Conservation (phyloP, 208 protist species). For the Leishmania arabica region DNA sequence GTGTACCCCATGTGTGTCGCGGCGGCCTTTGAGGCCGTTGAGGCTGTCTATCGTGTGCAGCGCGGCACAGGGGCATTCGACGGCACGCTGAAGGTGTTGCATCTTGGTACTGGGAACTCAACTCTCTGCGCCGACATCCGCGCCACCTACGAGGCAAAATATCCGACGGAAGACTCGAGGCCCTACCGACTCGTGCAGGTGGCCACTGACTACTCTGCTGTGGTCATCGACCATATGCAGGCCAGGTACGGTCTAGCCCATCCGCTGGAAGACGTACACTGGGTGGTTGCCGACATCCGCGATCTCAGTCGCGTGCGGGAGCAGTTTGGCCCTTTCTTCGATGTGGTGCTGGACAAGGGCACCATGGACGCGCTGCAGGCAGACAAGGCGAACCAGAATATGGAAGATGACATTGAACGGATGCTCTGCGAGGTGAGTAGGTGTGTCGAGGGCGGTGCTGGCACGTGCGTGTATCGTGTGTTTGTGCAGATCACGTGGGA, state of each 20-base stretch:
- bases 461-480: constrained; percentile 25
- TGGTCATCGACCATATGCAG: constrained; percentile 80
- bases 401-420: constrained; percentile 57
- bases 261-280: constrained; percentile 43
- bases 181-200: constrained; percentile 66
- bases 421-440: constrained; percentile 73
- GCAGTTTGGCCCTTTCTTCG: constrained; percentile 60
- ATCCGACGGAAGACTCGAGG: constrained; percentile 7
- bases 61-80: not conserved
- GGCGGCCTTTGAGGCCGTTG: constrained; percentile 50
- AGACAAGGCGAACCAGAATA: constrained; percentile 42
- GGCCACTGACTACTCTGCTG: constrained; percentile 80
- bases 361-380: constrained; percentile 89
- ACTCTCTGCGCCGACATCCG: constrained; percentile 67
- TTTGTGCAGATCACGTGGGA: constrained; percentile 91
- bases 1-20: constrained; percentile 57
- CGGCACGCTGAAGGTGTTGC: constrained; percentile 54
- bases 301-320: constrained; percentile 45
- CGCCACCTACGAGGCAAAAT: constrained; percentile 28
- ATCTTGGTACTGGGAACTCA: constrained; percentile 85
- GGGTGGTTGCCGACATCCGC: constrained; percentile 81
- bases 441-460: constrained; percentile 30
- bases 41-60: constrained; percentile 31
- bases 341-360: constrained; percentile 83
- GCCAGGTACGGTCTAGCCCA: constrained; percentile 33